Evolutionary conservation across 805 yeast genomes (phyloP).

Genomic region (Pichia sporocuriosa): DNA sequence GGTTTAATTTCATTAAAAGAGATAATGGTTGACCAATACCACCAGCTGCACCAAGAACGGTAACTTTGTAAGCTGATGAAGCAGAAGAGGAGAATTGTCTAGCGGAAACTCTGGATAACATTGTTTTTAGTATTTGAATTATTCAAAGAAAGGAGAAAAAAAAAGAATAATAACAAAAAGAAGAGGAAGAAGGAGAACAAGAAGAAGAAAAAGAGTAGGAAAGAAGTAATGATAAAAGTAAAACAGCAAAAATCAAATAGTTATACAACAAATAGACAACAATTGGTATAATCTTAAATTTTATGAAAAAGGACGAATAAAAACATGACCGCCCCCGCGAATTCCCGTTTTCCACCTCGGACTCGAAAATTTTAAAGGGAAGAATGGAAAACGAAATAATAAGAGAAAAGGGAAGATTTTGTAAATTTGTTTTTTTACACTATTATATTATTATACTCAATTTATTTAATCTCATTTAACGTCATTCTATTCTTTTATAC

Average conservation of each 20-base stretch:
- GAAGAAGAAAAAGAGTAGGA: neutral
- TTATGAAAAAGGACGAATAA: too few species aligned
- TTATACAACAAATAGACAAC: too few species aligned
- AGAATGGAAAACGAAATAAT: neutral
- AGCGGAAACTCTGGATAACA: slow-evolving; percentile 47
- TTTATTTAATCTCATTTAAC: too few species aligned
- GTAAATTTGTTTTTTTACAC: too few species aligned
- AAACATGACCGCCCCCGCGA: slow-evolving; percentile 3
- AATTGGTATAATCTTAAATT: too few species aligned
- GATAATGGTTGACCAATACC: slow-evolving; percentile 94
- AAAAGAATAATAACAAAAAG: neutral
- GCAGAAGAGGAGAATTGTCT: slow-evolving; percentile 61
- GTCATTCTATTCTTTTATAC: too few species aligned
- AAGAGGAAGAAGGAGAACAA: neutral
- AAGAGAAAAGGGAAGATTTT: too few species aligned
- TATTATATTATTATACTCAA: too few species aligned
- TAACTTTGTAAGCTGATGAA: slow-evolving; percentile 64
- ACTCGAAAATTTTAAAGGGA: neutral
- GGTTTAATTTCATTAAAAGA: slow-evolving; percentile 77
- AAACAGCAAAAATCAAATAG: too few species aligned
- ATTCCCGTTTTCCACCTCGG: slow-evolving; percentile 7
- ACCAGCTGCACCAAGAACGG: slow-evolving; percentile 83
- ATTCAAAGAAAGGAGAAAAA: neutral
- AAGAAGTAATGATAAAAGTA: neutral
- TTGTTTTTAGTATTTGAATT: slow-evolving; percentile 17